phyloP scores from a whole-genome alignment of 805 yeast species.

The Teunomyces aglyptinius region DNA sequence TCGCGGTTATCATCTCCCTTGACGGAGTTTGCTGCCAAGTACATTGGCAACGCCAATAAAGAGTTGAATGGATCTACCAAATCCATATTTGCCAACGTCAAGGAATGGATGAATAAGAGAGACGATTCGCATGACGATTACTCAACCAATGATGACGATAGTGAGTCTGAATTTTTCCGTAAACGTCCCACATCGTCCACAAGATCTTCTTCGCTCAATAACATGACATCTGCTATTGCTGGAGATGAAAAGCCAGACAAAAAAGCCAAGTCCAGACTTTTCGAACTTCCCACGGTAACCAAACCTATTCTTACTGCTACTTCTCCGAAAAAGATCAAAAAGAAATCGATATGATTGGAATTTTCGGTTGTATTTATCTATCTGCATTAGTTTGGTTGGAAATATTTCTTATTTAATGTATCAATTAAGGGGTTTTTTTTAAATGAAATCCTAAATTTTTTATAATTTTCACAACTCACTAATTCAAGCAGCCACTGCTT shows the following conservation, averaged over 20 bases:
- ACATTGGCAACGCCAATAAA: conserved; percentile 53
- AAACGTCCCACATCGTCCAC: background rate
- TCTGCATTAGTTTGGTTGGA: background rate
- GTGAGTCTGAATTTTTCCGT: conserved; percentile 4
- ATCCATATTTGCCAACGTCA: conserved; percentile 39
- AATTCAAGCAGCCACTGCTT: too few species aligned
- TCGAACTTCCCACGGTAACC: background rate
- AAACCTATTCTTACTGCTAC: conserved; percentile 1
- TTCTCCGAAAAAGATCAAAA: background rate
- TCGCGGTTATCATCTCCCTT: conserved; percentile 50
- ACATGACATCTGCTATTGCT: background rate
- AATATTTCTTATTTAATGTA: too few species aligned
- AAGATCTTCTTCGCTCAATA: background rate
- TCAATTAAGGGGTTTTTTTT: too few species aligned
- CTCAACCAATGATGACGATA: conserved; percentile 21
- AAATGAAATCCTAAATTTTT: too few species aligned
- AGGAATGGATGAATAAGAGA: conserved; percentile 38
- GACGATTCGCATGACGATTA: conserved; percentile 34
- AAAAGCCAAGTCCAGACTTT: background rate
- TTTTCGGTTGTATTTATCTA: background rate
- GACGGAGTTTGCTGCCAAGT: conserved; percentile 63
- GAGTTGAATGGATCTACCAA: conserved; percentile 30
- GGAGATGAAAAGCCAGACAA: background rate
- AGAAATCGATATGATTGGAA: background rate
- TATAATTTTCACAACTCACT: too few species aligned